These are phyloP conservation scores for Pseudogymnoascus sp. DNA, from an alignment of 2,329 filamentous ascomycete genomes.

Conservation along the genomic window DNA sequence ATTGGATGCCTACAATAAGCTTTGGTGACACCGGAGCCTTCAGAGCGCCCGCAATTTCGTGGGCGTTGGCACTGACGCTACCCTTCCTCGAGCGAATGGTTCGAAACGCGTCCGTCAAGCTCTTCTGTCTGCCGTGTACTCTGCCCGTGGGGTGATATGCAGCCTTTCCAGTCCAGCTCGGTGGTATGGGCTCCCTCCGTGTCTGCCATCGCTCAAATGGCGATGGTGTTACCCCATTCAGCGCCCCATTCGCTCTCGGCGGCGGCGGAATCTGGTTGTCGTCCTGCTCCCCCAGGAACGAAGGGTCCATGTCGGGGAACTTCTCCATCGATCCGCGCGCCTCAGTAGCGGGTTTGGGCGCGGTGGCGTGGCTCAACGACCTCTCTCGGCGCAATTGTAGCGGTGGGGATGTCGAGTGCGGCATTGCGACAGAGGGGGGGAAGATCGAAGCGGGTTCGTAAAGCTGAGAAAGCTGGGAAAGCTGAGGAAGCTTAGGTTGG, in stretches of 20 bases:
- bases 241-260: slow-evolving; percentile 19
- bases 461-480: slow-evolving; percentile 3
- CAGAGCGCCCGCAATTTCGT: slow-evolving; percentile 85
- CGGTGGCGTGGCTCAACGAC: background rate
- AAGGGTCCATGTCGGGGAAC: slow-evolving; percentile 42
- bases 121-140: slow-evolving; percentile 70
- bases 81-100: slow-evolving; percentile 72
- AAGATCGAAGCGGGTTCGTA: background rate
- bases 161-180: slow-evolving; percentile 23
- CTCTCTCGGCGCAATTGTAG: slow-evolving; percentile 2
- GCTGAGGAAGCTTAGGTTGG: background rate
- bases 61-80: slow-evolving; percentile 86
- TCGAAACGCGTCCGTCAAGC: slow-evolving; percentile 77
- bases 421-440: background rate
- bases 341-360: background rate
- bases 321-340: slow-evolving; percentile 39
- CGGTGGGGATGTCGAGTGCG: slow-evolving; percentile 3
- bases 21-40: slow-evolving; percentile 82
- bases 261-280: background rate
- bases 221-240: slow-evolving; percentile 19
- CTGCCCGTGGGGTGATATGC: slow-evolving; percentile 17
- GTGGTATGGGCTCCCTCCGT: slow-evolving; percentile 25
- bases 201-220: slow-evolving; percentile 49
- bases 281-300: slow-evolving; percentile 14
- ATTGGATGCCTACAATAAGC: slow-evolving; percentile 59